Evolutionary conservation across 2,329 filamentous ascomycete species (phyloP), one percentile per base, ranked within the genome.

Genomic region (Verticillium nubilum): DNA sequence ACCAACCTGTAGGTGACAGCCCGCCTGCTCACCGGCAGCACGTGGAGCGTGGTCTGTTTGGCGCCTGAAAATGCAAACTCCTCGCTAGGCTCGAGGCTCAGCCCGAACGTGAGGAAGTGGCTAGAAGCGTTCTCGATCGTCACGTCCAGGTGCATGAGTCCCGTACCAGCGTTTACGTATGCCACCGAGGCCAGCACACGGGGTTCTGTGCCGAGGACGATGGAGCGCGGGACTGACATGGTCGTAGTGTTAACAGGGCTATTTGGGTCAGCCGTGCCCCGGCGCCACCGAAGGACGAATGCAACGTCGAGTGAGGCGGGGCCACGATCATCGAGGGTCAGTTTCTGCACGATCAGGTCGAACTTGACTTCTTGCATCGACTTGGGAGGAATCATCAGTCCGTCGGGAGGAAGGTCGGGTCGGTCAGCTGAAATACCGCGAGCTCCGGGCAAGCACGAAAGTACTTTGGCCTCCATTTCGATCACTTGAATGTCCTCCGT

Each of bases 121-220:
- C 87, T 89, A 0, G 94, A 97, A 0, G 93, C 90, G 71, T 99
- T 99, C 75, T 99, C 95, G 59, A 99, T 86, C 3, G 86, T 91
- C 70, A 85, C 70, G 50, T 81, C 75, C 15, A 86, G 71, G 59
- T 78, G 74, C 52, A 83, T 64, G 9, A 84, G 68, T 12, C 67
- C 59, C 6, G 66, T 64, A 2, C 67, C 61, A 7, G 70, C 68
- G 3, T 70, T 67, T 23, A 74, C 70, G 64, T 83, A 80, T 3
- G 80, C 75, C 2, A 83, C 79, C 0, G 80, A 78, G 0, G 84
- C 85, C 4, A 97, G 84, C 1, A 97, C 92, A 59, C 95, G 87
- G 1, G 95, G 95, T 70, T 99, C 95, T 4, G 86, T 87, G 60
- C 88, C 89, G 0, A 94, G 88, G 17, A 97, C 85, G 35, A 89